Evolutionary conservation across 2,329 filamentous ascomycete species (phyloP).

Genomic region (Coniella vitis): DNA sequence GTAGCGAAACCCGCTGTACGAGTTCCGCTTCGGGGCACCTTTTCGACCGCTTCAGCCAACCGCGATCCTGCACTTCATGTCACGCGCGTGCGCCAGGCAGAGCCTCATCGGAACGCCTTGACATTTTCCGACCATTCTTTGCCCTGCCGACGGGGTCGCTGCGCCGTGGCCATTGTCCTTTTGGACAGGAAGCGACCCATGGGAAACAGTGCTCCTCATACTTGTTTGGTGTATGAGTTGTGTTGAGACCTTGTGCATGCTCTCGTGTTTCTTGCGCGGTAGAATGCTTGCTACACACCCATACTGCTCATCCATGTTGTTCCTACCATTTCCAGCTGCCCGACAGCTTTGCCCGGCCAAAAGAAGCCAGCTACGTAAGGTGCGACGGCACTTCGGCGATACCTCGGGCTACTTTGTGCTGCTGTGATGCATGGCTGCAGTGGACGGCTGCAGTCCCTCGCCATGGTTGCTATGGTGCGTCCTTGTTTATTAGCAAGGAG

Average conservation of each 20-base stretch:
- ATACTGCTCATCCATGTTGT: no score
- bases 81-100: not conserved
- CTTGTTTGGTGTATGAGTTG: no score
- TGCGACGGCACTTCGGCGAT: not conserved
- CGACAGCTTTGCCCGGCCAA: not conserved
- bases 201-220: no score
- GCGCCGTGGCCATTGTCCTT: no score
- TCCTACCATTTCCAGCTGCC: no score
- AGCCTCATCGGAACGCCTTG: not conserved
- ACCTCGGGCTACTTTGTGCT: not conserved
- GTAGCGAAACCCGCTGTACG: not conserved
- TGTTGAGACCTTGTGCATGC: no score
- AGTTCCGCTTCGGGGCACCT: not conserved
- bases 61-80: not conserved
- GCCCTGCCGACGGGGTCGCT: no score
- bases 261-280: no score
- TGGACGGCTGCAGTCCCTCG: not conserved
- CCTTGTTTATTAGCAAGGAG: no score
- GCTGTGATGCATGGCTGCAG: not conserved
- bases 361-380: not conserved
- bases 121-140: not conserved
- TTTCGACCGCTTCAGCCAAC: not conserved
- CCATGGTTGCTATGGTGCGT: not conserved
- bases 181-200: no score
- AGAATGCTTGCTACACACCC: no score